Percentiles rank a stretch among this genome's conserved stretches.
Evolutionary conservation across 108 stramenopile species (phyloP).

Genomic region (Nitzschia sp.): DNA sequence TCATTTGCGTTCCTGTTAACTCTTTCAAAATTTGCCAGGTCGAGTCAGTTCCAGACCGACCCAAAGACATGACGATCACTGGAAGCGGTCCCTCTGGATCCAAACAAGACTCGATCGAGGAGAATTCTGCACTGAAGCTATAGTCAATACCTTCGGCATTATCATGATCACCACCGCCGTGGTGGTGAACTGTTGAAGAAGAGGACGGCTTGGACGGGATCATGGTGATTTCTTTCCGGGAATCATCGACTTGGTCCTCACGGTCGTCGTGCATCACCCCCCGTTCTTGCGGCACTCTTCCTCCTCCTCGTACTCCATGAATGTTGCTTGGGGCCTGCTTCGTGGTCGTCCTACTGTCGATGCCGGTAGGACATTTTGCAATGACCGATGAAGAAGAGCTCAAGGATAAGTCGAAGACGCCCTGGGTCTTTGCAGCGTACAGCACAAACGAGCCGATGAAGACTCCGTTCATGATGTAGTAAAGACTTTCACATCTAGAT

Average conservation of each 20-base stretch:
- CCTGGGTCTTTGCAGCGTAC: not conserved
- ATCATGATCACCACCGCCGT: no score
- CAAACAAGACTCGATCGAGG: conserved; percentile 2
- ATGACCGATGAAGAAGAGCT: not conserved
- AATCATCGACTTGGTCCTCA: no score
- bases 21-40: conserved; percentile 13
- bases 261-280: no score
- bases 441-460: not conserved
- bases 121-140: not conserved
- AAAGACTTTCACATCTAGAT: not conserved
- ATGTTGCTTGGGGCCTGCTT: no score
- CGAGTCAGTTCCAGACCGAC: conserved; percentile 18
- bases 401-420: not conserved
- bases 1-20: conserved; percentile 16
- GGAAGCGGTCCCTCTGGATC: conserved; percentile 16
- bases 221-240: not conserved
- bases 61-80: conserved; percentile 13
- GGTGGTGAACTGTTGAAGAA: not conserved
- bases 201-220: not conserved
- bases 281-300: no score
- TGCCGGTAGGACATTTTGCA: not conserved
- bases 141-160: not conserved
- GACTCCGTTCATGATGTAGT: not conserved
- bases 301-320: not conserved
- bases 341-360: no score